Evolutionary conservation across 2,329 filamentous ascomycete genomes (phyloP), one percentile per base, ranked within the genome.

Genomic region (Arachnomyces sp.): DNA sequence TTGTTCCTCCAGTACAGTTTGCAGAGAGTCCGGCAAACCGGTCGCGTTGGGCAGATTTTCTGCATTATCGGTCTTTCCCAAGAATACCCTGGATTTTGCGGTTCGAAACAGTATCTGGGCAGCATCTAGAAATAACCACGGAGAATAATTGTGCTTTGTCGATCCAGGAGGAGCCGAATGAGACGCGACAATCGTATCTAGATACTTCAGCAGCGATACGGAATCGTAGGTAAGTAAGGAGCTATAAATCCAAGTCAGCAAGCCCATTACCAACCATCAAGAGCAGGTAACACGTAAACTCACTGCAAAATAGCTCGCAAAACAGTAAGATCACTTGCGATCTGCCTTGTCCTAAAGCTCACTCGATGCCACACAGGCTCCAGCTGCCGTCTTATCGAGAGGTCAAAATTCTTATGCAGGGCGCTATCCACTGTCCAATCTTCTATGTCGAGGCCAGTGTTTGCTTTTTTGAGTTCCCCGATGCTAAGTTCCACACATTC

Each of bases 291-390:
- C 25, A 31, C 4, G 28, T n/a, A 17, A 15, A 48, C 64, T 28
- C 71, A 82, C 62, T 90, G 83, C 12, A 98, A 73, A 60, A 96
- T 82, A 15, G 79, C 80, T 42, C 90, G 77, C 29, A 98, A 72
- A 13, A 94, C 80, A 0, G 82, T 83, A 50, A 98, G 63, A 58
- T 96, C 92, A 53, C 81, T 83, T 42, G 94, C 90, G 50, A 98
- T 94, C 63, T 95, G 89, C 54, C 84, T 86, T 2, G 90, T 96
- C 63, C 92, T 88, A 73, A 85, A 94, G 60, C 84, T 95, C 38
- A 94, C 85, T 39, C 92, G 79, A 66, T 98, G 92, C 92, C 92
- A 98, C 43, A 96, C 89, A 3, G 90, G 89, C 56, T 96, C 89
- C 13, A 98, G 70, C 61, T 98, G 92, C 43, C 89, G 77, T 46